Percentiles rank a stretch among this genome's conserved stretches.
phyloP scores from a whole-genome alignment of 805 yeast species.

The Peterozyma toletana region DNA sequence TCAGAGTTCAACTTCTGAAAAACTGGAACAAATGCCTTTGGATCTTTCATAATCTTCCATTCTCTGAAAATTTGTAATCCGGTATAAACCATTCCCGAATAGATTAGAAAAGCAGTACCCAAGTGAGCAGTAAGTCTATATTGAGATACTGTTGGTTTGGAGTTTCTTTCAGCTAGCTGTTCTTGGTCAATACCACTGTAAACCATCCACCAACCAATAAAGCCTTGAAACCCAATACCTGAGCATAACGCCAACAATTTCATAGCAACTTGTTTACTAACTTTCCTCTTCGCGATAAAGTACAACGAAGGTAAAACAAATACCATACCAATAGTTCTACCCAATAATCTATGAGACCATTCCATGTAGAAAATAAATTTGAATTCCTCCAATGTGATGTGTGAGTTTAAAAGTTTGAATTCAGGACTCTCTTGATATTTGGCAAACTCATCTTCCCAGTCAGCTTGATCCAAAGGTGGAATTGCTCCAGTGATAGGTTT shows the following conservation, averaged over 20 bases:
- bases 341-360: conserved; percentile 93
- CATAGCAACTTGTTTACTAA: conserved; percentile 59
- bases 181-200: conserved; percentile 85
- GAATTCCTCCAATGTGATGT: conserved; percentile 85
- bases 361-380: conserved; percentile 95
- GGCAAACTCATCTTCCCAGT: conserved; percentile 81
- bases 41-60: conserved; percentile 57
- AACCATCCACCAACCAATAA: conserved; percentile 99
- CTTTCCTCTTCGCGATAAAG: conserved; percentile 59
- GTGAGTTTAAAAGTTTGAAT: conserved; percentile 80
- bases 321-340: conserved; percentile 81
- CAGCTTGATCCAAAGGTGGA: conserved; percentile 75
- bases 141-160: conserved; percentile 97
- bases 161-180: conserved; percentile 66
- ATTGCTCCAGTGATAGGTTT: conserved; percentile 92
- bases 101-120: conserved; percentile 85
- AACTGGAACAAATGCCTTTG: conserved; percentile 44
- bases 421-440: conserved; percentile 88
- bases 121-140: conserved; percentile 90
- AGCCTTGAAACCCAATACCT: conserved; percentile 87
- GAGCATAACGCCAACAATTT: conserved; percentile 68
- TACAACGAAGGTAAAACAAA: conserved; percentile 82
- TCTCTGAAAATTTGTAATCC: conserved; percentile 82
- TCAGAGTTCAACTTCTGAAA: conserved; percentile 59
- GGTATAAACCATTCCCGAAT: conserved; percentile 84